Conservation (phyloP, 169 alveolate species). For the Plasmodium gonderi region DNA sequence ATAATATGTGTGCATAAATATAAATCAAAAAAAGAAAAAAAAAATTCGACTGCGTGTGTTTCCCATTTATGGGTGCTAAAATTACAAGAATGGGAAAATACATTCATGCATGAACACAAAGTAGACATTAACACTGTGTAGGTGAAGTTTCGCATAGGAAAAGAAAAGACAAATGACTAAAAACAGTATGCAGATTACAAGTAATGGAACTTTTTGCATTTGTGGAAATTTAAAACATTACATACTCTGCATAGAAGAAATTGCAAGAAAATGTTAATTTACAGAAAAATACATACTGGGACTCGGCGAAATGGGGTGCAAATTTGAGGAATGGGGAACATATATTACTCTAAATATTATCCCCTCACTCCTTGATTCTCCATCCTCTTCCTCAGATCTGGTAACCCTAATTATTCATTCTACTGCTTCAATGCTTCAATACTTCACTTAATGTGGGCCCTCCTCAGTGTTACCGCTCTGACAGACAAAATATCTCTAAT, state of each 20-base stretch:
- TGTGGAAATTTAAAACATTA: background rate
- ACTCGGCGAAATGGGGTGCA: no score
- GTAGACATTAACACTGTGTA: background rate
- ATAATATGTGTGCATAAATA: background rate
- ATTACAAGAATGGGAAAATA: no score
- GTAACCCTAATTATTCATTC: background rate
- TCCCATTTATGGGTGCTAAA: no score
- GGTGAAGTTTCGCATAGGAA: background rate
- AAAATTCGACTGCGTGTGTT: background rate
- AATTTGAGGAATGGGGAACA: no score
- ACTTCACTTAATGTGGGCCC: conserved; percentile 50
- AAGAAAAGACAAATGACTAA: background rate
- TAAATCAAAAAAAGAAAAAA: background rate
- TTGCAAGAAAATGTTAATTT: no score
- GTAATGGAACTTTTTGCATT: background rate
- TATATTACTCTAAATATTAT: no score
- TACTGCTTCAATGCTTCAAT: background rate
- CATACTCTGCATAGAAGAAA: no score
- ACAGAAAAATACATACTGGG: no score
- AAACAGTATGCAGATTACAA: background rate
- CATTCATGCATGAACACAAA: background rate
- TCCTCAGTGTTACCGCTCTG: conserved; percentile 25
- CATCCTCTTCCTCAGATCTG: no score
- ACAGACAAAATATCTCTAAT: conserved; percentile 65
- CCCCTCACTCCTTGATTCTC: no score